Evolutionary conservation across 257 asterid genomes (phyloP), one percentile per base, ranked within the genome.

Genomic region (Ballota nigra): DNA sequence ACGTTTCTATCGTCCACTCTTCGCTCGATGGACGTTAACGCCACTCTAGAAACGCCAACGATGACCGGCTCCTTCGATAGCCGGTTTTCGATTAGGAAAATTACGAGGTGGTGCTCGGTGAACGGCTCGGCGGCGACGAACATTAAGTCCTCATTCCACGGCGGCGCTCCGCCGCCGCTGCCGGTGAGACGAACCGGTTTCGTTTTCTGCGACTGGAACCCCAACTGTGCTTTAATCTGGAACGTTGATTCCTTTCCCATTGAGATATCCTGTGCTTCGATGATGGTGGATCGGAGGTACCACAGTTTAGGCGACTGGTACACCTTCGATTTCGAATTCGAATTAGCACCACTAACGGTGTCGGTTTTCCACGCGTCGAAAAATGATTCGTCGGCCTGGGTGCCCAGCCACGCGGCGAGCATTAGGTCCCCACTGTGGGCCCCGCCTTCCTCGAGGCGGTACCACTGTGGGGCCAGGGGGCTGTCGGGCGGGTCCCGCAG

Each of bases 331-430:
- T 79, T 77, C 12, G 95, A 85, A 59, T 24, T 76, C 0, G 95
- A 90, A 71, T 84, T 83, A 26, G 84, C 83, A 0, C 69, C 60
- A 0, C 26, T 20, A 24, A 88, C 86, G 0, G 90, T 83, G 16
- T 90, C 98, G 3, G 91, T 80, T 81, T 92, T 92, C 98, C 97
- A 92, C 2, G 98, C 95, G 20, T 92, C 95, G 0, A 96, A 87
- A 22, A 92, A 92, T 1, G 98, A 92, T 41, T 92, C 98, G 65
- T 92, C 98, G 6, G 96, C 96, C 57, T 90, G 98, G 3, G 97
- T 92, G 3, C 98, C 98, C 1, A 90, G 75, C 98, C 97, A 92
- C 19, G 98, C 80, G 81, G 98, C 97, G 5, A 92, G 95, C 97
- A 92, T 92, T 53, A 90, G 85, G 78, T 92, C 97, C 12, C 97